A percentile compares a stretch with the other conserved stretches of the same genome.
These are phyloP conservation scores for Monilinia fructicola DNA, from an alignment of 2,329 filamentous ascomycete genomes.

Conservation along the genomic window DNA sequence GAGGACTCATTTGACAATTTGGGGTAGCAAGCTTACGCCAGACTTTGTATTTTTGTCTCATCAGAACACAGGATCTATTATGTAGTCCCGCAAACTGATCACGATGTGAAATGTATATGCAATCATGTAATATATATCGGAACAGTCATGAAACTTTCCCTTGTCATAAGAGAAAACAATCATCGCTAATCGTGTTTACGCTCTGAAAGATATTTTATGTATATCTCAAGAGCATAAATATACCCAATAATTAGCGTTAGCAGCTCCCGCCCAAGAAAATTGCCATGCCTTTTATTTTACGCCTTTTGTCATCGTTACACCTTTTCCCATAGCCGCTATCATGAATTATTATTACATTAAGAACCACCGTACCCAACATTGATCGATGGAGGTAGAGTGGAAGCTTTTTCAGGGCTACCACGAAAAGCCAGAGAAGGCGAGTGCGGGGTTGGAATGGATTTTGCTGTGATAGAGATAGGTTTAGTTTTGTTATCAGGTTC, in stretches of 20 bases:
- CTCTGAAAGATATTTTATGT: neutral
- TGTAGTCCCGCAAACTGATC: neutral
- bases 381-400: constrained; percentile 35
- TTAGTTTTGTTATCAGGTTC: constrained; percentile 23
- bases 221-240: neutral
- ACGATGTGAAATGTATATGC: neutral
- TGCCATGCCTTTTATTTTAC: constrained; percentile 4
- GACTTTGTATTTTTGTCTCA: neutral
- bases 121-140: neutral
- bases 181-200: constrained; percentile 1
- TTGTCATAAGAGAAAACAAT: neutral
- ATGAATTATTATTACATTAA: constrained; percentile 22
- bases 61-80: neutral
- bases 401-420: constrained; percentile 60
- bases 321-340: constrained; percentile 14
- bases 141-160: neutral
- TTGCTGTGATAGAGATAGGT: constrained; percentile 24
- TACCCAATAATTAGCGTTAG: constrained; percentile 13
- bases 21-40: neutral
- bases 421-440: constrained; percentile 53
- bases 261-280: constrained; percentile 9
- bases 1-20: neutral
- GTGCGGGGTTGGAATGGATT: constrained; percentile 24
- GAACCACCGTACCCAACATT: constrained; percentile 31
- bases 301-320: constrained; percentile 14